A percentile compares a stretch with the other conserved stretches of the same genome.
These are phyloP conservation scores for Castanospermum australe DNA, from an alignment of 306 rosid species.

Conservation along the genomic window DNA sequence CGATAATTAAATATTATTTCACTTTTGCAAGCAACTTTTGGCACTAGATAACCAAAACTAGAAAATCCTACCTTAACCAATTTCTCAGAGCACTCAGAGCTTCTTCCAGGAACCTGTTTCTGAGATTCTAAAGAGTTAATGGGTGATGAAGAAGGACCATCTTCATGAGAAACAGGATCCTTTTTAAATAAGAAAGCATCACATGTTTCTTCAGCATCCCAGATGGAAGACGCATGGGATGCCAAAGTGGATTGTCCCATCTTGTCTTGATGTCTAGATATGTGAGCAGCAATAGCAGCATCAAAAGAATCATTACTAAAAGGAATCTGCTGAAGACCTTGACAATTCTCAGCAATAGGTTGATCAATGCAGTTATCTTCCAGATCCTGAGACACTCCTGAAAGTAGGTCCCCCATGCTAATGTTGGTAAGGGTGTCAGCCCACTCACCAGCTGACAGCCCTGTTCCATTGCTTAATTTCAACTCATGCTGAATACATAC, in stretches of 20 bases:
- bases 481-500: conserved; percentile 55
- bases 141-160: conserved; percentile 43
- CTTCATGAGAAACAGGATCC: conserved; percentile 38
- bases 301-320: conserved; percentile 95
- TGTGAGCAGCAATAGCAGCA: conserved; percentile 98
- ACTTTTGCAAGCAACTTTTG: conserved; percentile 30
- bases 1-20: conserved; percentile 16
- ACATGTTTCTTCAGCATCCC: conserved; percentile 97
- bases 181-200: conserved; percentile 84
- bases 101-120: conserved; percentile 43
- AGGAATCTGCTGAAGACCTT: conserved; percentile 70
- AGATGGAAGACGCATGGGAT: conserved; percentile 76
- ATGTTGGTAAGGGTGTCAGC: conserved; percentile 97
- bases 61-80: conserved; percentile 60
- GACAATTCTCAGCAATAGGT: conserved; percentile 50
- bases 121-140: conserved; percentile 36
- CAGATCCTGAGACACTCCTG: conserved; percentile 54
- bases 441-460: conserved; percentile 87
- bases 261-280: conserved; percentile 71
- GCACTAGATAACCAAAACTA: conserved; percentile 16
- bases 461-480: conserved; percentile 56
- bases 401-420: conserved; percentile 86
- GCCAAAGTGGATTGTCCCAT: conserved; percentile 54
- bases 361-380: conserved; percentile 50
- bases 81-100: conserved; percentile 37